Evolutionary conservation across 768 basidiomycete species (phyloP).

Genomic region (Mycena crocata): DNA sequence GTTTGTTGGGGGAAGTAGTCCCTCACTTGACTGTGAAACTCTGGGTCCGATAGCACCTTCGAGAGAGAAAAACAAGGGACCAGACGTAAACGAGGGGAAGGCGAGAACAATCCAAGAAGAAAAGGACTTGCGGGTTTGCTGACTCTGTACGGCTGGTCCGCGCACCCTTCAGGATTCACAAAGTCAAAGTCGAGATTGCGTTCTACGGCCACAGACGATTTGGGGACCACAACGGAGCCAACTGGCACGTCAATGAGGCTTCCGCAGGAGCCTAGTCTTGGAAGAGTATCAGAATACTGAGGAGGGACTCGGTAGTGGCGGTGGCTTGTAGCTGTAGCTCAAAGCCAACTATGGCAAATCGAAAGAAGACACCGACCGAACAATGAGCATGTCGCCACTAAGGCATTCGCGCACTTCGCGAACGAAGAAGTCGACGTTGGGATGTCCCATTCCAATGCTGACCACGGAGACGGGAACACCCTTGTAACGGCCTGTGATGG

Average conservation of each 20-base stretch:
- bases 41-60: conserved; percentile 70
- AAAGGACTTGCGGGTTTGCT: conserved; percentile 67
- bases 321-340: conserved; percentile 1
- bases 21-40: conserved; percentile 64
- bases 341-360: not conserved
- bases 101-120: conserved; percentile 21
- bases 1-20: conserved; percentile 14
- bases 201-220: conserved; percentile 71
- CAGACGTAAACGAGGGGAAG: conserved; percentile 1
- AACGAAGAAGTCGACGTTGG: conserved; percentile 89
- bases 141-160: conserved; percentile 69
- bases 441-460: conserved; percentile 86
- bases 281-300: conserved; percentile 16
- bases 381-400: conserved; percentile 66
- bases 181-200: conserved; percentile 87
- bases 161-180: conserved; percentile 52
- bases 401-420: conserved; percentile 83
- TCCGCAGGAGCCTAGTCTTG: conserved; percentile 86
- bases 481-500: conserved; percentile 74
- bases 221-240: conserved; percentile 82
- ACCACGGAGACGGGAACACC: conserved; percentile 76
- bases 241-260: conserved; percentile 75
- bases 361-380: conserved; percentile 53
- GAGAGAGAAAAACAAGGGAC: conserved; percentile 17
- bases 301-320: conserved; percentile 14